Percentiles rank a stretch among this genome's conserved stretches.
Conservation (phyloP, 2,329 filamentous ascomycete species). For the Fusarium subtropicale region DNA sequence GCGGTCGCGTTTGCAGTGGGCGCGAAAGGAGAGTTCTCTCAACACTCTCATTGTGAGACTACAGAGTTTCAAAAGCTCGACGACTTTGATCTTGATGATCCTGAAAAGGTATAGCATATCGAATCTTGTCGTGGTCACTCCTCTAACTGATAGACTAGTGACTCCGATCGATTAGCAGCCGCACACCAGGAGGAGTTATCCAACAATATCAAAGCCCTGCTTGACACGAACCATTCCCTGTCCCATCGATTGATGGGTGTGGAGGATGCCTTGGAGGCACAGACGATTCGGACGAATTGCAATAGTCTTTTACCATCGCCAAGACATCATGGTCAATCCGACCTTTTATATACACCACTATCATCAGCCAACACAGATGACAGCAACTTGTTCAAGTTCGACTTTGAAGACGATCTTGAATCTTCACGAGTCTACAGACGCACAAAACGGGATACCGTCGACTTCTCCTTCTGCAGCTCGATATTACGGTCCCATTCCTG, state of each 20-base stretch:
- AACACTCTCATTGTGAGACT: accelerated
- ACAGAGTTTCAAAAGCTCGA: slow-evolving; percentile 9
- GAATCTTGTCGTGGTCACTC: accelerated
- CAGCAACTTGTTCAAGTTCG: neutral
- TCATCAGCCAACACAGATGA: accelerated
- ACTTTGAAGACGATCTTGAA: slow-evolving; percentile 1
- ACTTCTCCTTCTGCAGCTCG: neutral
- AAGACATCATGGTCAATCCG: neutral
- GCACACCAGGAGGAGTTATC: neutral
- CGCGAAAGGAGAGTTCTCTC: neutral
- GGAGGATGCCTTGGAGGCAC: slow-evolving; percentile 2
- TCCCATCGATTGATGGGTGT: slow-evolving; percentile 4
- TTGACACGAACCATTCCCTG: neutral
- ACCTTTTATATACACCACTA: accelerated
- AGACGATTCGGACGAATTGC: neutral
- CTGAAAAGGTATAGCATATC: neutral
- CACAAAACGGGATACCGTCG: neutral
- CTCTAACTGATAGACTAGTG: neutral
- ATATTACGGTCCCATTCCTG: neutral
- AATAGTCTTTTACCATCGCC: neutral
- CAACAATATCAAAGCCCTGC: neutral
- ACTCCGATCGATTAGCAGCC: neutral
- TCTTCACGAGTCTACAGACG: neutral
- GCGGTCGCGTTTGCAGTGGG: neutral
- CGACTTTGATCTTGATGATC: slow-evolving; percentile 12